These are phyloP conservation scores for Castanea crenata DNA, from an alignment of 306 rosid species.

Conservation along the genomic window DNA sequence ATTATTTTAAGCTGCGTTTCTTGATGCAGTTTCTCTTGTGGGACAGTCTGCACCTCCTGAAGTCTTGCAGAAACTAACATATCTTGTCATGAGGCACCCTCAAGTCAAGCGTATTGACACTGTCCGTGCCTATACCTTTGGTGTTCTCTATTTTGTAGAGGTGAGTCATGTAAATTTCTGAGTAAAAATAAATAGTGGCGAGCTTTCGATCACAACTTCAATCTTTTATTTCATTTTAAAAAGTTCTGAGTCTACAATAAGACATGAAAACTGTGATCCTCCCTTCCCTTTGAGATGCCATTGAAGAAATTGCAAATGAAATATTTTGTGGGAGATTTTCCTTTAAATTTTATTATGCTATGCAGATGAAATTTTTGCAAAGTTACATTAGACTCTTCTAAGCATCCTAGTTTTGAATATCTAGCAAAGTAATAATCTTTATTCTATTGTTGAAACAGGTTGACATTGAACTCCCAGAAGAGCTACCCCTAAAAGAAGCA, in stretches of 20 bases:
- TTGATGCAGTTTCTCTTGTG: slow-evolving; percentile 64
- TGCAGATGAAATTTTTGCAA: not conserved
- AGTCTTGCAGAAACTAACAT: slow-evolving; percentile 79
- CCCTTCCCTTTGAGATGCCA: not conserved
- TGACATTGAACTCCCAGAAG: slow-evolving; percentile 68
- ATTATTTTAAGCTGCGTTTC: not conserved
- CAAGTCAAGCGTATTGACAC: slow-evolving; percentile 82
- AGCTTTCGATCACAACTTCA: not conserved
- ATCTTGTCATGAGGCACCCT: slow-evolving; percentile 73
- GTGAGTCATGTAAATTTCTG: slow-evolving; percentile 30
- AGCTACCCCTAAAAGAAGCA: slow-evolving; percentile 54
- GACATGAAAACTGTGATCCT: not conserved
- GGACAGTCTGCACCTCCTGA: slow-evolving; percentile 97
- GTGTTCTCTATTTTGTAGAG: slow-evolving; percentile 96
- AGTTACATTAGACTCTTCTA: not conserved
- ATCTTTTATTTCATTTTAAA: not conserved
- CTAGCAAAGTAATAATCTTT: not conserved
- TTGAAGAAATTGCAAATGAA: not conserved
- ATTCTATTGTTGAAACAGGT: slow-evolving; percentile 34
- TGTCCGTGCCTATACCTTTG: slow-evolving; percentile 95
- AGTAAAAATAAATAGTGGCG: not conserved
- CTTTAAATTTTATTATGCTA: not conserved
- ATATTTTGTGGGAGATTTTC: not conserved
- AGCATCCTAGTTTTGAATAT: not conserved
- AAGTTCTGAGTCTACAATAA: not conserved